Base-by-base conservation (phyloP, 768 basidiomycete genomes). In the Suillus tomentosus region DNA sequence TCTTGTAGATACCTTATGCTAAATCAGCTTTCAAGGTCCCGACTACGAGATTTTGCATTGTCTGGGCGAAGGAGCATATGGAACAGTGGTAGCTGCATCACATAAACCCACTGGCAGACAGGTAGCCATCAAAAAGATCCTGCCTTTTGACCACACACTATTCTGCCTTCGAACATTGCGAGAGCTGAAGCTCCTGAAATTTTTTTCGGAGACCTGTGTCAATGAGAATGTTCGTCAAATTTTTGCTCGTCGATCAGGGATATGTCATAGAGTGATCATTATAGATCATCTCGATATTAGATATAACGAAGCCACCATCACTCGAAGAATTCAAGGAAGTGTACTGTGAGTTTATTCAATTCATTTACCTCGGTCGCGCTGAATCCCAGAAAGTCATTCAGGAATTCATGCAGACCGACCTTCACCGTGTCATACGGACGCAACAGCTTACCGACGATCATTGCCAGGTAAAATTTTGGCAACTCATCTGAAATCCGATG, bases 101-200 rank as follows among this genome's bases (percentile, higher is more conserved):
- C 95, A 97, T 78, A 85, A 86, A 69, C 90, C 92, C 6, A 86
- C 88, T 9, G 87, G 89, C 39, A 87, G 87, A 65, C 87, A 93
- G 74, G 94, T 98, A 17, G 96, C 95, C 50, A 96, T 96, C 79
- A 98, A 96, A 85, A 95, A 94, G 79, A 90, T 97, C 71, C 87
- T 92, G 48, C 95, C 95, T 10, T 96, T 97, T 76, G 95, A 96
- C 71, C 95, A 96, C 74, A 90, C 92, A 39, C 82, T 96, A 76
- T 96, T 95, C 80, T 94, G 91, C 70, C 79, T 96, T 73, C 84
- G 91, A 64, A 98, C 95, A 2, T 80, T 97, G 60, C 85, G 95
- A 65, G 96, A 97, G 79, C 83, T 97, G 74, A 96, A 97, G 79
- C 81, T 97, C 22, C 83, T 92, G 74, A 90, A 89, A 74, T 92